Evolutionary conservation across 805 yeast genomes (phyloP), one percentile per base, ranked within the genome.

Genomic region (Wickerhamiella vanderwaltii): DNA sequence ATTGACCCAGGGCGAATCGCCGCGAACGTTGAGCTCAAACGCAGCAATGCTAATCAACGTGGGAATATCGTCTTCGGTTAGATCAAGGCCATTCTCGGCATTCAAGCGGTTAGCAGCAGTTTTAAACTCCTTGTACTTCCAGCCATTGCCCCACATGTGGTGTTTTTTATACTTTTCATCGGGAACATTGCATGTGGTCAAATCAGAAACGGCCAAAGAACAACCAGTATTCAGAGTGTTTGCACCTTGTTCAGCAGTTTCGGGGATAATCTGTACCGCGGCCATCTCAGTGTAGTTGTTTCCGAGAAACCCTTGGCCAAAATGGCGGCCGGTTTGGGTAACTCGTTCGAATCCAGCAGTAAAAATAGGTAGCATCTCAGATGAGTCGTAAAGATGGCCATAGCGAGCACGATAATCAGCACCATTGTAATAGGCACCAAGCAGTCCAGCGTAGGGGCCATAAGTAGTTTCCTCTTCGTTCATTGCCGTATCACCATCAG

Each of bases 341-440:
- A 48, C 72, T 46, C 85, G 66, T 44, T 69, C 66, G 35, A 71
- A 68, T 37, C 71, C 71, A 12, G 79, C 68, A 6, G 75, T 56
- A 54, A 75, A 78, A 29, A 79, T 63, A 5, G 73, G 75, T 22
- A 75, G 55, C 2, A 51, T 44, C 3, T 59, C 35, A 18, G 54
- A 51, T 1, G 53, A 54, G 34, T 63, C 57, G 54, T 63, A 69
- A 33, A 79, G 64, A 36, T 64, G 57, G 15, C 65, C 61, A 57
- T 79, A 79, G 40, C 66, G 66, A 5, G 61, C 45, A 50, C 77
- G 62, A 53, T 73, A 65, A 22, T 59, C 44, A 12, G 58, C 54
- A 23, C 85, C 86, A 48, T 70, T 71, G 37, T 57, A 55, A 51
- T 56, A 60, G 49, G 71, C 72, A 46, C 71, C 68, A 22, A 62